Base-by-base conservation (phyloP, 2,329 filamentous ascomycete species). In the Byssothecium circinans region DNA sequence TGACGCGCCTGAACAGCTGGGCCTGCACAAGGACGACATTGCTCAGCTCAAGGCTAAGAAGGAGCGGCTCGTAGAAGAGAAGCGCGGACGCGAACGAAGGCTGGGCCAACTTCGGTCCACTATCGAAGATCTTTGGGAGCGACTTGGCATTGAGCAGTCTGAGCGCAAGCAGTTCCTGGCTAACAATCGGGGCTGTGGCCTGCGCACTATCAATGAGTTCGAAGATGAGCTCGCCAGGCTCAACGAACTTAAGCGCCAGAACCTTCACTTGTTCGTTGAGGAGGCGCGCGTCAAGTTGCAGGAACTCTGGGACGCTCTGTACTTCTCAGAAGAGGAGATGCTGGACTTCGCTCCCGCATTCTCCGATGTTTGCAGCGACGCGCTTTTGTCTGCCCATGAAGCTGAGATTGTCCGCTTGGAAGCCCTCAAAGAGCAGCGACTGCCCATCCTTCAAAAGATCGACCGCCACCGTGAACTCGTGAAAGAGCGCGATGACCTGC, bases 281-380 rank as follows among this genome's bases (percentile, higher is more conserved):
- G 94, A 99, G 74, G 87, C 92, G 17, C 83, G 95, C 33, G 88
- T 85, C 73, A 89, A 89, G 67, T 80, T 99, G 10, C 92, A 97
- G 70, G 91, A 95, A 65, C 82, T 99, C 0, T 99, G 95, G 94
- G 94, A 99, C 67, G 80, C 84, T 0, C 76, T 99, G 1, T 97
- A 94, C 75, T 91, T 95, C 66, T 96, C 89, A 0, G 94, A 99
- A 68, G 94, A 99, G 64, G 94, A 99, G 74, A 97, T 97, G 91
- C 83, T 97, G 47, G 91, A 96, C 58, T 99, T 99, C 61, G 94
- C 91, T 0, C 94, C 95, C 0, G 94, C 91, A 34, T 97, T 97
- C 69, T 95, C 91, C 37, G 94, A 97, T 67, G 92, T 96, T 17
- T 96, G 95, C 74, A 96, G 91, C 61, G 94, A 99, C 69, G 94